Evolutionary conservation across 257 asterid genomes (phyloP), one percentile per base, ranked within the genome.

Genomic region (Voacanga thouarsii): DNA sequence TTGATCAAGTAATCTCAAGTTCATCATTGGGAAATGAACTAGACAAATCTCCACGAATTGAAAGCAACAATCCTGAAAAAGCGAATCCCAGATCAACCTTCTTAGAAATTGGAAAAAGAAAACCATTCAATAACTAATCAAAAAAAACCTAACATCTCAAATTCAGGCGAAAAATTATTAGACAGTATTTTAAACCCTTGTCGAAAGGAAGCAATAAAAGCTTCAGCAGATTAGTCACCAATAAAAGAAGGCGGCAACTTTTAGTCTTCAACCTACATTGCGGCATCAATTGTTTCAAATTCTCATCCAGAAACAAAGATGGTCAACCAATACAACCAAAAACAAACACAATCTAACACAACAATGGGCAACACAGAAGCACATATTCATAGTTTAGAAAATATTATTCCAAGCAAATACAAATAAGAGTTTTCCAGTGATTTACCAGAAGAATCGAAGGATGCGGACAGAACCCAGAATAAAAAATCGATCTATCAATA

Each of bases 401-500:
- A 51, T 50, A 28, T 60, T 41, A 41, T 39, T 67, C 10, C 72
- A 39, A 30, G 15, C 39, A 67, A 67, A 67, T 67, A 39, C 12
- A 21, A 7, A 41, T 41, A 8, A 55, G 39, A 10, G 68, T 37
- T 60, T 59, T 63, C 30, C 15, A 49, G 79, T 65, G 55, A 57
- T 83, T 76, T 80, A 87, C 94, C 90, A 59, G 66, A 78, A 72
- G 76, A 75, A 81, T 81, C 84, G 47, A 67, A 71, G 59, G 78
- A 45, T 41, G 63, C 56, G 49, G 73, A 76, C 63, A 77, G 60
- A 49, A 77, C 39, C 78, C 77, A 65, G 77, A 75, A 53, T 18
- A 57, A 18, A 43, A 79, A 83, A 33, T 71, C 56, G 75, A 76
- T 80, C 81, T 75, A 78, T 77, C 80, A 81, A 75, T 41, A 50